Conservation (phyloP, 2,329 filamentous ascomycete species). For the Lasiodiplodia sp. region DNA sequence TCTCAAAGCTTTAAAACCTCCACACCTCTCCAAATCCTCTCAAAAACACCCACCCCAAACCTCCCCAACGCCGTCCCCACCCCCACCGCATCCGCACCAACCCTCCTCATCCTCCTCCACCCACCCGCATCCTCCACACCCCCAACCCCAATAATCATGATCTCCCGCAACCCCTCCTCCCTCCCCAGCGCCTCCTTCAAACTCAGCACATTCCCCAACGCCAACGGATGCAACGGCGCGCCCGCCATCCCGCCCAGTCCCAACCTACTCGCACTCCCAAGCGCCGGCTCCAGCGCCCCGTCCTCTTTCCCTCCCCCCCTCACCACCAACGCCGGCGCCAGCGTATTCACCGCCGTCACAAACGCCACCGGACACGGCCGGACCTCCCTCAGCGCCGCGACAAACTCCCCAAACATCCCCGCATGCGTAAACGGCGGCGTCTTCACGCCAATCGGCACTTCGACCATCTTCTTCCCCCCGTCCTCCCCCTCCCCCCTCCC, state of each 20-base stretch:
- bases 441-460: conserved; percentile 70
- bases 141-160: conserved; percentile 12
- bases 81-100: conserved; percentile 71
- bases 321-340: conserved; percentile 72
- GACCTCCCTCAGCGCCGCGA: conserved; percentile 56
- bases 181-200: conserved; percentile 67
- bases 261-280: conserved; percentile 60
- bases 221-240: conserved; percentile 73
- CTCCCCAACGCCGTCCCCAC: conserved; percentile 74
- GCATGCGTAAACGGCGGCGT: conserved; percentile 78
- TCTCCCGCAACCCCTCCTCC: conserved; percentile 52
- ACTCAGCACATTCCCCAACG: conserved; percentile 76
- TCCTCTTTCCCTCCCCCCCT: not conserved
- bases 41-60: conserved; percentile 69
- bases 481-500: not conserved
- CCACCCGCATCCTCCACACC: conserved; percentile 60
- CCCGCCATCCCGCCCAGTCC: conserved; percentile 78
- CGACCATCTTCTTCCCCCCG: not conserved
- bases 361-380: conserved; percentile 63
- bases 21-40: conserved; percentile 58
- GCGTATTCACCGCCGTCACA: conserved; percentile 76
- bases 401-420: conserved; percentile 67
- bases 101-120: conserved; percentile 69
- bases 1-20: no score
- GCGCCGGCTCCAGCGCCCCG: conserved; percentile 37